phyloP scores from a whole-genome alignment of 176 grass and related monocot species.

The Stipa capillata region DNA sequence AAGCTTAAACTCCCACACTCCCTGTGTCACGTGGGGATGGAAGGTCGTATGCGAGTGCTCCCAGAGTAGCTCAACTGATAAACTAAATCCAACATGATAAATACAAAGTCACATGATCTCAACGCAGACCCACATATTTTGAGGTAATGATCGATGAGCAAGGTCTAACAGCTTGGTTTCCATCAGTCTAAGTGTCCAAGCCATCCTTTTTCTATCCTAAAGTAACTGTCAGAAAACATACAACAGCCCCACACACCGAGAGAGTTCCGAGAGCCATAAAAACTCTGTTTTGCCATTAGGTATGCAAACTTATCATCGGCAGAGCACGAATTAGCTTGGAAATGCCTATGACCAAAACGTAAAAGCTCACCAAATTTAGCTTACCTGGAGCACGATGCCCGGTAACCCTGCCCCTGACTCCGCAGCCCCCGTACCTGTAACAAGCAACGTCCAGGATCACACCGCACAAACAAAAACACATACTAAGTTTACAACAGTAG shows the following conservation, averaged over 20 bases:
- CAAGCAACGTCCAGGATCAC: neutral
- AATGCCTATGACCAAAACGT: neutral
- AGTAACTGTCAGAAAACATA: too few relatives aligned
- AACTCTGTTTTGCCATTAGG: neutral
- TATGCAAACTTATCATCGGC: neutral
- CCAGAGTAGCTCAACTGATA: neutral
- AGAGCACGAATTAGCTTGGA: too few relatives aligned
- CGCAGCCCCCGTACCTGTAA: slow-evolving; percentile 23
- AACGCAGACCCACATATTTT: neutral
- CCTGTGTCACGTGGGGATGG: neutral
- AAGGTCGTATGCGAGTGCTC: neutral
- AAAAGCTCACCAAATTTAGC: neutral
- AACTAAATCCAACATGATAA: neutral
- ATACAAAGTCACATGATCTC: neutral
- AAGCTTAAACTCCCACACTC: neutral
- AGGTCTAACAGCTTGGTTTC: neutral
- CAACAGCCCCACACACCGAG: neutral
- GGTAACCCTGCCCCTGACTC: slow-evolving; percentile 20
- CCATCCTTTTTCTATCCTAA: neutral
- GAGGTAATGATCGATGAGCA: neutral
- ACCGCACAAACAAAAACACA: too few relatives aligned
- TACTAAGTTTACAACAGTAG: neutral
- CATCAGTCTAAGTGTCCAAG: neutral
- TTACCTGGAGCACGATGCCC: slow-evolving; percentile 34
- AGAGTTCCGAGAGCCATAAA: neutral